Evolutionary conservation across 176 grass and related monocot species (phyloP).

Genomic region (Leersia perrieri): DNA sequence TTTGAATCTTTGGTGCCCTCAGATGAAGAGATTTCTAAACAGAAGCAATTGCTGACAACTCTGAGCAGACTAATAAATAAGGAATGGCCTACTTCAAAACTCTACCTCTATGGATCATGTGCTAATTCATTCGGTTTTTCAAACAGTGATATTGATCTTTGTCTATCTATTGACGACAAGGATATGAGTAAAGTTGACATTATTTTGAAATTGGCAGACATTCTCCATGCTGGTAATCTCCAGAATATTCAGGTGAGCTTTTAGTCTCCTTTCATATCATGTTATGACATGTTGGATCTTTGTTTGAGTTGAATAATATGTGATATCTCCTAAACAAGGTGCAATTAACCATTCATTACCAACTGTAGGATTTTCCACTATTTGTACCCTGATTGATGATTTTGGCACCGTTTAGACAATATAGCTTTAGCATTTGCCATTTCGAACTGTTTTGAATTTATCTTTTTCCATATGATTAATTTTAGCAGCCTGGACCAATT

Average conservation of each 20-base stretch:
- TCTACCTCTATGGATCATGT: conserved; percentile 93
- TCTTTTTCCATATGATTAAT: background rate
- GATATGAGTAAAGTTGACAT: conserved; percentile 86
- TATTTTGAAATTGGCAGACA: conserved; percentile 80
- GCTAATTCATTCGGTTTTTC: conserved; percentile 87
- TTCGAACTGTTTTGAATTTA: background rate
- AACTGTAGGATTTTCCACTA: background rate
- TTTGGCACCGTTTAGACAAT: background rate
- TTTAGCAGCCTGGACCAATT: background rate
- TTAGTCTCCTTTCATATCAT: conserved; percentile 18
- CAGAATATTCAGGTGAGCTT: conserved; percentile 84
- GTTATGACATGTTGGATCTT: conserved; percentile 13
- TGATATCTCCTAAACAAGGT: background rate
- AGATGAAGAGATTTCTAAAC: conserved; percentile 80
- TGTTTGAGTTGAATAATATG: conserved; percentile 10
- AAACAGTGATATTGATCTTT: conserved; percentile 96
- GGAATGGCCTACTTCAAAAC: conserved; percentile 80
- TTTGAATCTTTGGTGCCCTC: conserved; percentile 78
- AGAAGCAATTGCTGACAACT: conserved; percentile 57
- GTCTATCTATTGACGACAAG: conserved; percentile 67
- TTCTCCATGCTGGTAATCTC: conserved; percentile 75
- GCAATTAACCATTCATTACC: background rate
- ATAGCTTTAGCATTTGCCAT: background rate
- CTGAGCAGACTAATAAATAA: conserved; percentile 68
- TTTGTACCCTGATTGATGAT: background rate